phyloP scores from a whole-genome alignment of 1,139 yeast species.

The Debaryomyces udenii region DNA sequence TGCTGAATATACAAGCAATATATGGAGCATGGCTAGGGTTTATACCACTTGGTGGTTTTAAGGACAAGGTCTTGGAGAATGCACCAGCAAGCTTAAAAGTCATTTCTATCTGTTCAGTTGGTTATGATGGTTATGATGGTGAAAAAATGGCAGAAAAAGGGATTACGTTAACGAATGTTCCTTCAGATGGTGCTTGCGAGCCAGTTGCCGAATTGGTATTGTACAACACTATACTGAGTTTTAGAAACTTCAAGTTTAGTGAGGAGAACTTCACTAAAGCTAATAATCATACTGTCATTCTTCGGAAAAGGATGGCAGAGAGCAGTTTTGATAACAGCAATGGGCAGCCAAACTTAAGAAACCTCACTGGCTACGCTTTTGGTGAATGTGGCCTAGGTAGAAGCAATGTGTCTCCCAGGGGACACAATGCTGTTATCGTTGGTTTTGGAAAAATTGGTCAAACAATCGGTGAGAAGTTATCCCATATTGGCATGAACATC shows the following conservation, averaged over 20 bases:
- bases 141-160: constrained; percentile 38
- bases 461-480: constrained; percentile 59
- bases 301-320: constrained; percentile 44
- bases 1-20: constrained; percentile 53
- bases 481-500: constrained; percentile 66
- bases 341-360: constrained; percentile 35
- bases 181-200: constrained; percentile 59
- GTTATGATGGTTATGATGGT: constrained; percentile 64
- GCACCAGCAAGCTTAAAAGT: constrained; percentile 58
- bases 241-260: constrained; percentile 60
- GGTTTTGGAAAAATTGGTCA: constrained; percentile 84
- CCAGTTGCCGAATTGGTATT: constrained; percentile 83
- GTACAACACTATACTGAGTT: constrained; percentile 59
- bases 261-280: constrained; percentile 38
- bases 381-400: constrained; percentile 50
- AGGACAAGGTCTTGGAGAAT: constrained; percentile 45
- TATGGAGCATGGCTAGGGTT: constrained; percentile 70
- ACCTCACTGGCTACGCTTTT: constrained; percentile 40
- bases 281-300: constrained; percentile 41
- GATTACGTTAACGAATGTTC: constrained; percentile 67
- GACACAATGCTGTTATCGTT: constrained; percentile 65
- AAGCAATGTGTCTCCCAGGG: constrained; percentile 51
- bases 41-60: constrained; percentile 51
- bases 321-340: constrained; percentile 34
- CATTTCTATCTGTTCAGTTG: constrained; percentile 71